phyloP scores from a whole-genome alignment of 345 rosid genomes.

The Pistacia integerrima region DNA sequence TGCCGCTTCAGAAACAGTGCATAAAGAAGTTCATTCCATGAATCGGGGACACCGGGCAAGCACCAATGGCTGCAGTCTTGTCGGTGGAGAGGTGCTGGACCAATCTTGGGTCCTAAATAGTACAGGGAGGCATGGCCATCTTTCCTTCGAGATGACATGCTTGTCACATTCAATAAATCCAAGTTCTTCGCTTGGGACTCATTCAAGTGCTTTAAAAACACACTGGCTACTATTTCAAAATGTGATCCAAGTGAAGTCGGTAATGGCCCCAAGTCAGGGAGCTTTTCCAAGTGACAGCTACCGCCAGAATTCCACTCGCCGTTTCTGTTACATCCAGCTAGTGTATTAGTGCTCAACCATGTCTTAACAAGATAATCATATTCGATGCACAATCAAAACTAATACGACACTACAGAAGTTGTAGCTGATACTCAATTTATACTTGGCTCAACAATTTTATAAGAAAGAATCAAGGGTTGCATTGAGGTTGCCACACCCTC shows the following conservation, averaged over 20 bases:
- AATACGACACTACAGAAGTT: background rate
- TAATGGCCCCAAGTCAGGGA: conserved; percentile 55
- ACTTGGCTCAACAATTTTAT: background rate
- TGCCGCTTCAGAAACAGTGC: conserved; percentile 49
- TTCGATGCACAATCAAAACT: background rate
- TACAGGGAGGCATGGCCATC: conserved; percentile 78
- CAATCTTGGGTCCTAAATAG: conserved; percentile 42
- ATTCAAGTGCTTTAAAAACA: conserved; percentile 33
- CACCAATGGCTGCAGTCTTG: conserved; percentile 97
- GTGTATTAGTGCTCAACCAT: background rate
- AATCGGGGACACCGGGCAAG: conserved; percentile 84
- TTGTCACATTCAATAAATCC: conserved; percentile 62
- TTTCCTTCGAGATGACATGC: conserved; percentile 60
- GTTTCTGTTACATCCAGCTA: conserved; percentile 43
- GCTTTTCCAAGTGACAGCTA: conserved; percentile 63
- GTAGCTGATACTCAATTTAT: background rate
- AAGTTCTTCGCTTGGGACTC: conserved; percentile 34
- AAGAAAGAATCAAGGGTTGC: background rate
- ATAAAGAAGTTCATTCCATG: conserved; percentile 69
- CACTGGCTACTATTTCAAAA: conserved; percentile 35
- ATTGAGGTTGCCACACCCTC: background rate
- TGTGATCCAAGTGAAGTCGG: conserved; percentile 40
- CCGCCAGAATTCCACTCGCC: conserved; percentile 66
- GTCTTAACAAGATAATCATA: background rate
- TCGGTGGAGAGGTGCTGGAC: conserved; percentile 57